Evolutionary conservation across 1,284 basidiomycete genomes (phyloP), one percentile per base, ranked within the genome.

Genomic region (Heterobasidion parviporum): DNA sequence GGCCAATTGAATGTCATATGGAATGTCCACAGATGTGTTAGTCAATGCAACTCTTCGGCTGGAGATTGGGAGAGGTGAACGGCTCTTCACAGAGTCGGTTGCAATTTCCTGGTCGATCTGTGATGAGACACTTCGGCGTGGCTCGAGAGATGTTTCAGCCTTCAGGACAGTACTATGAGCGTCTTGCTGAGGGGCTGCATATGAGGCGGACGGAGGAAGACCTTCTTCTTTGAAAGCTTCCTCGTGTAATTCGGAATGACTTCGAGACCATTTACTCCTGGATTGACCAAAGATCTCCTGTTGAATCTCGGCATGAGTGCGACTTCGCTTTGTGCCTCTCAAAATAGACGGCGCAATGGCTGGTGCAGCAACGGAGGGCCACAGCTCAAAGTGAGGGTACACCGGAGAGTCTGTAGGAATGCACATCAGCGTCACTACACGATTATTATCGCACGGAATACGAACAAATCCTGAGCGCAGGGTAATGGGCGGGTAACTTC

Each of bases 321-420:
- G 56, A 15, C 56, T 52, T 6, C 49, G 50, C 35, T 47, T 41
- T 32, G 46, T 38, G 35, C 47, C 46, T 16, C 8, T 20, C 26
- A 26, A 26, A 14, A 20, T 20, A 18, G 47, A 26, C n/a, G 7
- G 8, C 18, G 16, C 47, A 16, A 48, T n/a, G 26, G 18, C 32
- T 15, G 20, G 16, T 33, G 38, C 36, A 16, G 14, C 6, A 41
- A 49, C 48, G 9, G 56, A 46, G 14, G 65, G 65, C 50, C 63
- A 68, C 12, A 66, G 54, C 34, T 67, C 59, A 16, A 68, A 61
- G 50, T 67, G 52, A 38, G 67, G 68, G 52, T 69, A 70, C n/a
- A 61, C 58, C 8, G 68, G 56, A 18, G 64, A 61, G 49, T 70
- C 66, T 69, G 41, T 16, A 54, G n/a, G 18, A 14, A 8, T 12